Evolutionary conservation across 1,139 yeast genomes (phyloP), one percentile per base, ranked within the genome.

Genomic region (Taphrina communis): DNA sequence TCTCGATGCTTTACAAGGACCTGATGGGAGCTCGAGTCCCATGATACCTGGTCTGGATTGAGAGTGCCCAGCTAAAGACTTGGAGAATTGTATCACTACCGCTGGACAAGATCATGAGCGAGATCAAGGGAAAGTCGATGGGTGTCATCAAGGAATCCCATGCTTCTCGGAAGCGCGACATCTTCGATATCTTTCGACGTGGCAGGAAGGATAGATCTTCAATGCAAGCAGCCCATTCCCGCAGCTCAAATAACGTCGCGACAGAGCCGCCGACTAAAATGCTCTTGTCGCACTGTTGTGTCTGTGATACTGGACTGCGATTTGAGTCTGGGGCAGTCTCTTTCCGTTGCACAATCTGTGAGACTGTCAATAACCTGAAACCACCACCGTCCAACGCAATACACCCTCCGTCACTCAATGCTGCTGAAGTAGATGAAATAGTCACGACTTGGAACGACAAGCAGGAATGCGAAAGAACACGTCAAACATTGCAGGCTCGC

Each of bases 261-360:
- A 12, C 6, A 14, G 19, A n/a, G 19, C 19, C 48, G 19, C 39
- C 35, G 6, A 41, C 35, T 50, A 57, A 41, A 38, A 44, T 25
- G 21, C 61, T 57, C 38, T 35, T 48, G 19, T 57, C 65, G n/a
- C 36, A 57, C n/a, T 73, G 74, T 67, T 70, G 71, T 68, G 72
- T 72, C 66, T 73, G 73, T 48, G 58, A 69, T 21, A 65, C 72
- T 6, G 69, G 70, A 12, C 69, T 72, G 35, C 56, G 69, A 12
- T 73, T 67, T 39, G 72, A 73, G 4, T 50, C 58, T 7, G 42
- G 66, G 6, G 66, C 68, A 19, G 67, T 70, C 6, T 73, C 73
- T 55, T 73, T 72, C 56, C 70, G 72, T 5, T 73, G 74, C 61
- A 72, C 73, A 1, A 71, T 73, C 46, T 73, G 74, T 53, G 62